Base-by-base conservation (phyloP, 2,329 filamentous ascomycete genomes). In the Fusarium pilosicola region DNA sequence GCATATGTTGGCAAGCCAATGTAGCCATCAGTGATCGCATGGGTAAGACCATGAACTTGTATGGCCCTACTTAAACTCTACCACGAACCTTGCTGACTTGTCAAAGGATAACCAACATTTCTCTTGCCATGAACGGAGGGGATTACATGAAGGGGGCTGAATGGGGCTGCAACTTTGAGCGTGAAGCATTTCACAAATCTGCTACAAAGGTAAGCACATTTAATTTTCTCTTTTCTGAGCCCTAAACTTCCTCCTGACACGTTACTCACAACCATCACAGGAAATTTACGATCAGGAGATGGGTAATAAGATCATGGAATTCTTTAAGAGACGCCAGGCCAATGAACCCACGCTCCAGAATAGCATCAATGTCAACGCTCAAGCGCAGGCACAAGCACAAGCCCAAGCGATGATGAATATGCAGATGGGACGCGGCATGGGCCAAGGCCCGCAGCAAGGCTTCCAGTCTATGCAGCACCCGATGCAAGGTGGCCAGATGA, bases 401-500 rank as follows among this genome's bases (percentile, higher is more conserved):
- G 81, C 81, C 8, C 84, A 86, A 68, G 80, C 81, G 61, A 83
- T 89, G 82, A 85, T 89, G 83, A 88, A 84, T 65, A 85, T 89
- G 83, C 86, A 88, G 70, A 86, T 89, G 82, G 84, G 84, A 44
- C 85, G 88, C 41, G 84, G 84, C 18, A 85, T 88, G 80, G 84
- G 83, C 2, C 87, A 87, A 74, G 84, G 82, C 12, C 80, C 82
- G 5, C 89, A 88, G 68, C 88, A 86, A 74, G 85, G 84, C 2
- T 90, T 91, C 65, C 88, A 88, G 69, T 86, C 88, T 54, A 83
- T 90, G 41, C 88, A 89, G 66, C 88, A 89, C 62, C 87, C 85
- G 62, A 89, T 90, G 87, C 89, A 90, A 74, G 81, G 85, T 8
- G 85, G 86, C 2, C 86, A 85, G 42, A 85, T 90, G 30, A 83